Evolutionary conservation across 345 rosid genomes (phyloP), one percentile per base, ranked within the genome.

Genomic region (Aquilaria malaccensis): DNA sequence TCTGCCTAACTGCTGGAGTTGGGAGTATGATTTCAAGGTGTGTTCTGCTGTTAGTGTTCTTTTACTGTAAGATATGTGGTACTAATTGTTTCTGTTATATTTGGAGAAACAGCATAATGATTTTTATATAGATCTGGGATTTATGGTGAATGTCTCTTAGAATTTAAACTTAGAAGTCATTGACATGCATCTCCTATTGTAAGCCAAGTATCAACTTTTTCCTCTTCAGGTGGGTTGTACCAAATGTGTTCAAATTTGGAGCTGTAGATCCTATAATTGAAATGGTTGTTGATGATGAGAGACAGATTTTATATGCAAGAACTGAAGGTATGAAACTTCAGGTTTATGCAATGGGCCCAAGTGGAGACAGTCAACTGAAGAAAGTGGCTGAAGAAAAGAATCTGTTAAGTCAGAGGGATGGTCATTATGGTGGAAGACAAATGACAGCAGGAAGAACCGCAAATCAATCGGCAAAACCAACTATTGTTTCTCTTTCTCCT

Each of bases 251-350:
- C 65, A 94, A 85, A 81, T 94, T 94, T 85, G 92, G 95, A 66
- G 91, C 96, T 69, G 86, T 85, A 64, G 96, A 91, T 67, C 83
- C 97, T 73, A 83, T 91, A 68, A 74, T 88, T 63, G 99, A 90
- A 77, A 80, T 91, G 96, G 95, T 86, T 71, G 69, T 86, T 58
- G 99, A 94, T 77, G 81, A 88, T 74, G 99, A 91, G 75, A 83
- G 99, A 73, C 95, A 88, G 63, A 82, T 91, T 70, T 72, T 94
- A 70, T 94, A 86, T 83, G 87, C 93, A 59, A 84, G 91, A 69
- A 86, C 93, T 59, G 99, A 94, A 72, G 99, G 88, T 53, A 88
- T 81, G 91, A 94, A 91, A 75, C 88, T 94, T 71, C 99, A 90
- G 75, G 97, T 83, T 68, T 94, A 79, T 76, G 70, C 81, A 63